Evolutionary conservation across 2,329 filamentous ascomycete genomes (phyloP), one percentile per base, ranked within the genome.

Genomic region (Calycina herbarum): DNA sequence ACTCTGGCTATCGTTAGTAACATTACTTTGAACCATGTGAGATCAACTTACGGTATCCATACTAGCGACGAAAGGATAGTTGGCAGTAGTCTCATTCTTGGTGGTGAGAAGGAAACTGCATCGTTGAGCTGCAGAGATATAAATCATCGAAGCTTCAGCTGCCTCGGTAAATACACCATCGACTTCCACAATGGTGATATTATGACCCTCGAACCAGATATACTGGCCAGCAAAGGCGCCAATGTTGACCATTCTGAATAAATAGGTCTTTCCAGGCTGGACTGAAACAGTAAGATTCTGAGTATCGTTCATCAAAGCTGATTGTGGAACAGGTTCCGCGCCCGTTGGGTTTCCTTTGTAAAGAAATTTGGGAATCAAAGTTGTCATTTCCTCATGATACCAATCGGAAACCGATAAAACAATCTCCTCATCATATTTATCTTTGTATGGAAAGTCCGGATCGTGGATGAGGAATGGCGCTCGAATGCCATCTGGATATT

Each of bases 171-270:
- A 92, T 11, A 92, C 82, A 6, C 90, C 90, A 73, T 93, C 90
- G 0, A 92, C 85, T 75, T 92, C 90, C 40, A 93, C 83, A 63
- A 93, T 87, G 33, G 81, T 84, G 78, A 93, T 86, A 38, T 84
- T 88, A 71, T 89, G 86, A 20, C 82, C 85, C 73, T 89, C 87
- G 63, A 90, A 85, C 86, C 86, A 89, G 58, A 90, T 73, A 69
- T 89, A 88, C 71, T 89, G 86, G 2, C 82, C 84, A 1, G 86
- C 85, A 78, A 92, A 93, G 17, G 89, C 90, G 15, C 87, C 90
- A 24, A 92, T 85, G 71, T 92, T 93, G 71, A 92, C 81, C 66
- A 93, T 80, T 56, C 88, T 88, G 71, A 94, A 83, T 8, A 92
- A 79, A 66, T 94, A 94, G 0, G 88, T 94, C 72, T 86, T 91